A percentile compares a stretch with the other conserved stretches of the same genome.
These are phyloP conservation scores for Yamadazyma takamatsuzukensis DNA, from an alignment of 805 yeast genomes.

Conservation along the genomic window DNA sequence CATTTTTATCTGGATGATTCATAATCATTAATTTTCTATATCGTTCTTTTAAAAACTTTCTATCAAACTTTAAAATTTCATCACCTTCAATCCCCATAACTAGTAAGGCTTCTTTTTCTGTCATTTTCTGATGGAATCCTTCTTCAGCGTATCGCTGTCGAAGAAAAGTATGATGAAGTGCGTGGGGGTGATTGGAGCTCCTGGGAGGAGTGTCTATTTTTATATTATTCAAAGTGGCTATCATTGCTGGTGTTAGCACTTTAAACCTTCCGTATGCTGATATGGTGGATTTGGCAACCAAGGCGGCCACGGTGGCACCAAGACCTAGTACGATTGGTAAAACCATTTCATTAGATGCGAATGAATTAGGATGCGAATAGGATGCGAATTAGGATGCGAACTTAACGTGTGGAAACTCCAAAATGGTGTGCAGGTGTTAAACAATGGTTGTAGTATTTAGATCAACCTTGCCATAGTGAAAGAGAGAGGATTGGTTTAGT, in stretches of 20 bases:
- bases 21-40: constrained; percentile 36
- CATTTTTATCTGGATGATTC: constrained; percentile 42
- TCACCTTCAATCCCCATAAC: constrained; percentile 40
- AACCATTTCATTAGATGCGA: too few relatives aligned
- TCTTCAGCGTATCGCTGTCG: constrained; percentile 26
- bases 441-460: too few relatives aligned
- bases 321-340: constrained; percentile 52
- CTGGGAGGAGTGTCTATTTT: constrained; percentile 10
- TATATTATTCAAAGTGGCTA: constrained; percentile 32
- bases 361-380: too few relatives aligned
- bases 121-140: constrained; percentile 36
- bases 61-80: constrained; percentile 38
- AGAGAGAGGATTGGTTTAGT: too few relatives aligned
- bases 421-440: too few relatives aligned
- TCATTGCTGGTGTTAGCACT: constrained; percentile 30
- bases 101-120: constrained; percentile 41
- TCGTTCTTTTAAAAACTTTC: constrained; percentile 26
- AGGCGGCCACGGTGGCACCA: constrained; percentile 51
- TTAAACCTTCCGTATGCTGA: constrained; percentile 27
- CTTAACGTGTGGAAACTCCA: too few relatives aligned
- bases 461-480: too few relatives aligned
- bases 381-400: too few relatives aligned
- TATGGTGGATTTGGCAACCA: constrained; percentile 36
- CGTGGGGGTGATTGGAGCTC: constrained; percentile 8
- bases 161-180: constrained; percentile 8